A percentile compares a stretch with the other conserved stretches of the same genome.
Evolutionary conservation across 2,329 filamentous ascomycete genomes (phyloP).

Genomic region (Cryphonectria carpinicola): DNA sequence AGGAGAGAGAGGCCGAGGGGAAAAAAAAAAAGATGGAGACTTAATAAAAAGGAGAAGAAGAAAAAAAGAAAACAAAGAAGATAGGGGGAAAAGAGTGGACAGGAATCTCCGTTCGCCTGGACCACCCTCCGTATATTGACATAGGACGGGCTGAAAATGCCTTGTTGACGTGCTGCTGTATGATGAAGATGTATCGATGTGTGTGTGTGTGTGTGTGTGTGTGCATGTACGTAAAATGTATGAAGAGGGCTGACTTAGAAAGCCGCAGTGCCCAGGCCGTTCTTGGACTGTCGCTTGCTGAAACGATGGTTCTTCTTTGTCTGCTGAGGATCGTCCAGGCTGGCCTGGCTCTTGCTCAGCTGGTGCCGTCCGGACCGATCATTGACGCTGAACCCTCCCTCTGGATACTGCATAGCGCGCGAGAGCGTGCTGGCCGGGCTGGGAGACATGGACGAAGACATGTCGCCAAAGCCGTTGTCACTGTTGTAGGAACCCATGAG

Average conservation of each 20-base stretch:
- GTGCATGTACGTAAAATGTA: conserved; percentile 14
- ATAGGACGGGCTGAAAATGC: conserved; percentile 12
- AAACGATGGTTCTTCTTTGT: conserved; percentile 68
- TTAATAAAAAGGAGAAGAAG: too few relatives aligned
- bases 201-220: too few relatives aligned
- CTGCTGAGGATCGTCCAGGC: conserved; percentile 53
- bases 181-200: conserved; percentile 3
- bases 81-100: too few relatives aligned
- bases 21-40: background rate
- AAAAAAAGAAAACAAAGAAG: background rate
- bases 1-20: background rate
- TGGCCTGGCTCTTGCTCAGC: conserved; percentile 62
- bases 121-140: conserved; percentile 11
- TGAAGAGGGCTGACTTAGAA: conserved; percentile 57
- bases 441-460: conserved; percentile 68
- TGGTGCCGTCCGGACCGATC: conserved; percentile 61
- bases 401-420: conserved; percentile 56
- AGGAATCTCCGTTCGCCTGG: conserved; percentile 7
- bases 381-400: conserved; percentile 48
- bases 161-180: conserved; percentile 8
- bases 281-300: conserved; percentile 92
- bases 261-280: conserved; percentile 79
- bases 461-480: conserved; percentile 69
- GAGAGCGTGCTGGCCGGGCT: conserved; percentile 78
- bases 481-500: conserved; percentile 66